These are phyloP conservation scores for Rhizomucor miehei DNA, from an alignment of 371 early-diverging fungal genomes.

Conservation along the genomic window DNA sequence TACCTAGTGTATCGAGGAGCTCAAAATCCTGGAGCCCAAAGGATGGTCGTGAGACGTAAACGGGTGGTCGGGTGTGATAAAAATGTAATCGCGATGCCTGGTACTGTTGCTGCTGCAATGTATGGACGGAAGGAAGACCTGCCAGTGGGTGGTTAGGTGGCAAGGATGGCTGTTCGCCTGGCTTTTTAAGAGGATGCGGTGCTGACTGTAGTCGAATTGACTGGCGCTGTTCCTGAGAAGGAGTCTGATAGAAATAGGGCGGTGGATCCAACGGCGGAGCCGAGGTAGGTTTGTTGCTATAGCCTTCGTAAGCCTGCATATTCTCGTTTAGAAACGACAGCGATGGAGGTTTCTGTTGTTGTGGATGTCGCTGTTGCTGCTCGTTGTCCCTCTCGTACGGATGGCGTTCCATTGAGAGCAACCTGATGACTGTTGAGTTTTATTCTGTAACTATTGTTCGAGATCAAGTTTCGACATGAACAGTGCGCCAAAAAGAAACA, in stretches of 20 bases:
- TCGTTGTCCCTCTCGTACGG: not conserved
- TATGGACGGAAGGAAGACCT: conserved; percentile 6
- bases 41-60: conserved; percentile 15
- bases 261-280: conserved; percentile 1
- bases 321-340: not conserved
- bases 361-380: conserved; percentile 1
- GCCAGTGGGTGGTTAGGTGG: conserved; percentile 23
- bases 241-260: not conserved
- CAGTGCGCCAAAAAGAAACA: too few species aligned
- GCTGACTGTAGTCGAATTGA: conserved; percentile 10
- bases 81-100: conserved; percentile 14
- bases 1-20: conserved; percentile 21
- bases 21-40: conserved; percentile 19
- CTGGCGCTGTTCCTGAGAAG: conserved; percentile 5
- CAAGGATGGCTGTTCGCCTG: conserved; percentile 7
- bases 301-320: not conserved
- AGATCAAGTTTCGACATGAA: too few species aligned
- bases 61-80: conserved; percentile 18
- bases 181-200: conserved; percentile 13
- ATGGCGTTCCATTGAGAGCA: too few species aligned
- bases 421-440: too few species aligned
- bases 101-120: conserved; percentile 12
- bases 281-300: conserved; percentile 5
- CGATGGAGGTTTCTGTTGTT: conserved; percentile 3
- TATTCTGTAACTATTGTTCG: too few species aligned